Evolutionary conservation across 371 early-diverging fungal species (phyloP).

Genomic region (Actinomortierella ambigua): DNA sequence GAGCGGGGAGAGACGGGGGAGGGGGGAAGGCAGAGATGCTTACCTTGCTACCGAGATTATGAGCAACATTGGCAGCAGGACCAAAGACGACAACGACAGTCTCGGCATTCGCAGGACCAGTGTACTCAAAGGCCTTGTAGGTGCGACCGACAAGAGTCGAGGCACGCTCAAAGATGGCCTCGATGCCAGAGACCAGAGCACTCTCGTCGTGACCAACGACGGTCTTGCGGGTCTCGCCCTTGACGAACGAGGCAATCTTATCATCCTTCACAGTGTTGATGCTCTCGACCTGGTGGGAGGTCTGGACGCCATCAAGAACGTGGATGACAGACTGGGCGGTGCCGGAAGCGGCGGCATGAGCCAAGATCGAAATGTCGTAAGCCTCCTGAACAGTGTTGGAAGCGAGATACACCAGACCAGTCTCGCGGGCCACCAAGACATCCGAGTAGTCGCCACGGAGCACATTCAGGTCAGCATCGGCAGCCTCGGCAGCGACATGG

Average conservation of each 20-base stretch:
- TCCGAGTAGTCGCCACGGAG: slow-evolving; percentile 65
- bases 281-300: slow-evolving; percentile 53
- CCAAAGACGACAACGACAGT: slow-evolving; percentile 79
- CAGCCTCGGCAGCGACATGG: slow-evolving; percentile 77
- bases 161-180: slow-evolving; percentile 58
- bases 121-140: slow-evolving; percentile 82
- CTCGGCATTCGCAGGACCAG: slow-evolving; percentile 72
- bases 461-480: slow-evolving; percentile 60
- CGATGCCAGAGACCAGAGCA: slow-evolving; percentile 48
- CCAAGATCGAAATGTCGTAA: slow-evolving; percentile 74
- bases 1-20: not conserved
- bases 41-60: slow-evolving; percentile 39
- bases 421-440: slow-evolving; percentile 70
- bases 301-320: slow-evolving; percentile 71
- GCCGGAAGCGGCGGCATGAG: slow-evolving; percentile 66
- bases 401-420: slow-evolving; percentile 69
- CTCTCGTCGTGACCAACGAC: slow-evolving; percentile 23
- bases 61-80: slow-evolving; percentile 48
- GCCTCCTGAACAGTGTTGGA: slow-evolving; percentile 81
- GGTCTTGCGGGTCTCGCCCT: slow-evolving; percentile 15
- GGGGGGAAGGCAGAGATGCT: slow-evolving; percentile 5
- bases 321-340: slow-evolving; percentile 74
- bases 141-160: slow-evolving; percentile 50
- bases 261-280: slow-evolving; percentile 54
- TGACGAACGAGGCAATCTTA: slow-evolving; percentile 49